Evolutionary conservation across 495 filamentous ascomycete genomes (phyloP), one percentile per base, ranked within the genome.

Genomic region (Penicillium roqueforti): DNA sequence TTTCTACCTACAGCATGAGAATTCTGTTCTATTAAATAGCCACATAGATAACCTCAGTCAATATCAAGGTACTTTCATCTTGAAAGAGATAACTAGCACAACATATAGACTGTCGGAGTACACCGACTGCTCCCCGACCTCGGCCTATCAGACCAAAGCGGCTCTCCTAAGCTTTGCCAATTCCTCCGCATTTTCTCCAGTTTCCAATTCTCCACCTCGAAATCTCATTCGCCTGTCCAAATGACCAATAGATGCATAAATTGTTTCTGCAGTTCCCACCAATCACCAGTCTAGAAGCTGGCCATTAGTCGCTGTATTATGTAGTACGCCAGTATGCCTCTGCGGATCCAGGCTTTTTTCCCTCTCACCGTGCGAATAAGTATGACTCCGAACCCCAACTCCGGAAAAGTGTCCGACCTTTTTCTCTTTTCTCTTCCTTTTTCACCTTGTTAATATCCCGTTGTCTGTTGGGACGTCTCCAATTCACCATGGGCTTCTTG

Each of bases 401-500:
- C 9, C 16, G 26, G 28, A 29, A 16, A 45, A 19, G 25, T 51
- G 16, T 13, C 18, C 23, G 36, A 2, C 20, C 5, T 20, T 16
- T 23, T 16, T 36, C 32, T 51, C 20, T 42, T 13, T 28, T 51
- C 18, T 28, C 16, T 28, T 18, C 36, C 25, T 1, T 26, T 18
- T 38, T 26, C 10, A n/a, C 14, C 32, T 53, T 45, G 8, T 18
- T 26, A 23, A 6, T 29, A n/a, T 9, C 7, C 23, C 6, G 19
- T 18, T 28, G 14, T 45, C 4, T 4, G 8, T 29, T 45, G 26
- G 3, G 3, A 29, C 6, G 2, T 19, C 18, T 37, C 19, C 43
- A 9, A 43, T 28, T 43, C 50, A 54, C 28, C 13, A 75, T 74
- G 69, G 64, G 63, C 31, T 61, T 66, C 50, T 66, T 68, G 23